Percentiles rank a stretch among this genome's conserved stretches.
Evolutionary conservation across 108 stramenopile genomes (phyloP).

Genomic region (Poteriospumella lacustris): DNA sequence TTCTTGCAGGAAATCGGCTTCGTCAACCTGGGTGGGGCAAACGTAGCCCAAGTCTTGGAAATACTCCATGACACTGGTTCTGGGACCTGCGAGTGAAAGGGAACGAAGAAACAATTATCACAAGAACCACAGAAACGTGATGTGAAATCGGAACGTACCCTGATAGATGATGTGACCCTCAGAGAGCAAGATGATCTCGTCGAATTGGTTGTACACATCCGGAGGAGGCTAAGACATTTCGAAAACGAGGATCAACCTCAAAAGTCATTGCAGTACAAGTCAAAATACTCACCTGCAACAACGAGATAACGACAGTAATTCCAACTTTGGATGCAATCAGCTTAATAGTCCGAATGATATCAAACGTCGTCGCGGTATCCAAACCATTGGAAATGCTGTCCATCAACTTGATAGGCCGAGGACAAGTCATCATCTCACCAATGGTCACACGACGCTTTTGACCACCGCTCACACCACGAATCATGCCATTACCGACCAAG

Average conservation of each 20-base stretch:
- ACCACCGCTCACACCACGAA: slow-evolving; percentile 76
- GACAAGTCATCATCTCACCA: slow-evolving; percentile 63
- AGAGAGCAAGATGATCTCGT: slow-evolving; percentile 72
- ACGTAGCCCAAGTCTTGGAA: slow-evolving; percentile 64
- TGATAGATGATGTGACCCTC: slow-evolving; percentile 71
- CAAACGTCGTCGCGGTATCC: slow-evolving; percentile 71
- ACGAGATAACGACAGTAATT: slow-evolving; percentile 57
- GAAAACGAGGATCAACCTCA: too few relatives aligned
- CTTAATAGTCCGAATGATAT: slow-evolving; percentile 59
- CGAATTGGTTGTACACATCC: slow-evolving; percentile 81
- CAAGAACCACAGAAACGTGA: background rate
- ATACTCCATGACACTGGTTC: slow-evolving; percentile 55
- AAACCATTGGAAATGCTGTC: slow-evolving; percentile 73
- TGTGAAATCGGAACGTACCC: slow-evolving; percentile 30
- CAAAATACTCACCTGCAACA: slow-evolving; percentile 72
- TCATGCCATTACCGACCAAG: slow-evolving; percentile 55
- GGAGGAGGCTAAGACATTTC: slow-evolving; percentile 64
- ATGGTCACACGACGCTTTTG: slow-evolving; percentile 78
- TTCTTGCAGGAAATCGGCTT: slow-evolving; percentile 63
- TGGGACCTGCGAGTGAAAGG: slow-evolving; percentile 47
- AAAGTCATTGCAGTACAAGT: too few relatives aligned
- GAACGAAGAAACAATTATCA: too few relatives aligned
- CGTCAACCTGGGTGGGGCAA: slow-evolving; percentile 65
- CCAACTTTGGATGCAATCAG: background rate
- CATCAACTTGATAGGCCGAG: slow-evolving; percentile 41